Evolutionary conservation across 2,329 filamentous ascomycete genomes (phyloP).

Genomic region (Colletotrichum ledebouriae): DNA sequence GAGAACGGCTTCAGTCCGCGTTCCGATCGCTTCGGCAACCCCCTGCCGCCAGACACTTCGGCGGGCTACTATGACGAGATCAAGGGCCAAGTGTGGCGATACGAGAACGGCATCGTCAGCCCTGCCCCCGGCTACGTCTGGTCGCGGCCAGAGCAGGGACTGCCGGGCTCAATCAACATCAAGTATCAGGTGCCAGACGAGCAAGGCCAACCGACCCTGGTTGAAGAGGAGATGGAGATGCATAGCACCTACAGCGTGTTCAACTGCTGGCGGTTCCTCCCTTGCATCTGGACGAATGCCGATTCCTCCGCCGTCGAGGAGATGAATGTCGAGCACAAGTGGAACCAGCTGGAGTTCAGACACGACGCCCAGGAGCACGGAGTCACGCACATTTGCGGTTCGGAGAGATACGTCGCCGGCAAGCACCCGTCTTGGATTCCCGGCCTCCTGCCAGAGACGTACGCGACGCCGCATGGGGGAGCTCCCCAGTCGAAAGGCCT

Average conservation of each 20-base stretch:
- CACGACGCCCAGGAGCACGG: slow-evolving; percentile 28
- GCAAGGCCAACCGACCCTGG: not conserved
- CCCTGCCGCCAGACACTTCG: slow-evolving; percentile 48
- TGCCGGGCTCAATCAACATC: slow-evolving; percentile 6
- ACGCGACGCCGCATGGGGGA: slow-evolving; percentile 42
- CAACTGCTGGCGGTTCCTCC: slow-evolving; percentile 42
- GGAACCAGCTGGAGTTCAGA: slow-evolving; percentile 51
- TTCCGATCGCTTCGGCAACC: slow-evolving; percentile 47
- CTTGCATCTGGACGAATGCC: slow-evolving; percentile 11
- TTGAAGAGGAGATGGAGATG: not conserved
- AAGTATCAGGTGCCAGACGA: not conserved
- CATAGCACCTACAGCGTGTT: slow-evolving; percentile 37
- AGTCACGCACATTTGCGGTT: slow-evolving; percentile 47
- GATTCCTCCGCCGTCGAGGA: slow-evolving; percentile 40
- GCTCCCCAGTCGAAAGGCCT: slow-evolving; percentile 50
- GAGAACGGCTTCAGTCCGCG: slow-evolving; percentile 1
- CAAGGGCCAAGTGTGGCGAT: slow-evolving; percentile 54
- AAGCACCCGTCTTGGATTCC: slow-evolving; percentile 55
- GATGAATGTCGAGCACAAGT: slow-evolving; percentile 32
- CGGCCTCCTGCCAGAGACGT: slow-evolving; percentile 51
- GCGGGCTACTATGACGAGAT: slow-evolving; percentile 47
- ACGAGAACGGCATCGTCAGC: slow-evolving; percentile 49
- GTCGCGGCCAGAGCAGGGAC: slow-evolving; percentile 31
- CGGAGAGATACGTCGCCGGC: slow-evolving; percentile 48
- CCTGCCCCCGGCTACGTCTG: slow-evolving; percentile 46